Conservation (phyloP, 192 early-diverging fungal species). For the Geranomyces variabilis region DNA sequence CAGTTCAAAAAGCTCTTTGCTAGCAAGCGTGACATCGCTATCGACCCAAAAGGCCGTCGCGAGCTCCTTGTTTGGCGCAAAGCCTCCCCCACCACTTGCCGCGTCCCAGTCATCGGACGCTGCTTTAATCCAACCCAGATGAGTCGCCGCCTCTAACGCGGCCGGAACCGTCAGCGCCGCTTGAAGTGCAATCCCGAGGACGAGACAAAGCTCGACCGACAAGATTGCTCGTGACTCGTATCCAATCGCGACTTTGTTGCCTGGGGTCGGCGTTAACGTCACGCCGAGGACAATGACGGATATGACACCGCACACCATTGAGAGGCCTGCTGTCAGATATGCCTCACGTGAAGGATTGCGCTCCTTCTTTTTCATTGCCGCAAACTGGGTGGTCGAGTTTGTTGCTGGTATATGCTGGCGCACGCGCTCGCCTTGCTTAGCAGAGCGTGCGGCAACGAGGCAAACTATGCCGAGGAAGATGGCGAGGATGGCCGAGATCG, state of each 20-base stretch:
- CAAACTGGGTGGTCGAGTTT: not conserved
- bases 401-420: not conserved
- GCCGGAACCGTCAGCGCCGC: not conserved
- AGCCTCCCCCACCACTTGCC: not conserved
- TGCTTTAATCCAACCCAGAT: not conserved
- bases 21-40: not conserved
- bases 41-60: not conserved
- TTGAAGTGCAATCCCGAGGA: not conserved
- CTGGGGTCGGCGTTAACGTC: not conserved
- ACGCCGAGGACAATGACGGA: not conserved
- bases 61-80: not conserved
- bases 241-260: not conserved
- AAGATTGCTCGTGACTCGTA: constrained; percentile 1
- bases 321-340: not conserved
- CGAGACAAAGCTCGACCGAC: not conserved
- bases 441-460: not conserved
- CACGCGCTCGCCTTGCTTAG: not conserved
- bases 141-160: not conserved
- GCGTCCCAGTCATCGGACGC: not conserved
- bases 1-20: not conserved
- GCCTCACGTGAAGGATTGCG: not conserved
- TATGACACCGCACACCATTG: not conserved
- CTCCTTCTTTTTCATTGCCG: not conserved
- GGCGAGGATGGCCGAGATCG: not conserved
- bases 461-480: not conserved